Evolutionary conservation across 1,284 basidiomycete genomes (phyloP).

Genomic region (Abortiporus biennis): DNA sequence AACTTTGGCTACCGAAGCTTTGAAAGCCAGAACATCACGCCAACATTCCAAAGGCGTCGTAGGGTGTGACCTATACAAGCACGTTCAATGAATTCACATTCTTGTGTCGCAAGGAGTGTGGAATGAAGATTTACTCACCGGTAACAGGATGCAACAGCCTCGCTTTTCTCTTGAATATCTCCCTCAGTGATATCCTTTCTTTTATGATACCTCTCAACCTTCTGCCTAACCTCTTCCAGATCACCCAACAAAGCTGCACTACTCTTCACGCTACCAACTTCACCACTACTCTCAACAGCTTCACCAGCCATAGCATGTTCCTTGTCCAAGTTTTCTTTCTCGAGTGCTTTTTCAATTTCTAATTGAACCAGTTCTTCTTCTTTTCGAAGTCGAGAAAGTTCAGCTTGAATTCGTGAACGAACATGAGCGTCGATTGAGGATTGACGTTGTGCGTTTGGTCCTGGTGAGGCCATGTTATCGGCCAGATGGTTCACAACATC

Average conservation of each 20-base stretch:
- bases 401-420: conserved; percentile 57
- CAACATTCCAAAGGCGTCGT: conserved; percentile 69
- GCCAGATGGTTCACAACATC: conserved; percentile 71
- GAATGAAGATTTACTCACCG: conserved; percentile 38
- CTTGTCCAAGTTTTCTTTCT: conserved; percentile 75
- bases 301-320: conserved; percentile 50
- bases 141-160: conserved; percentile 69
- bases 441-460: conserved; percentile 60
- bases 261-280: conserved; percentile 46
- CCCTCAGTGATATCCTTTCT: conserved; percentile 50
- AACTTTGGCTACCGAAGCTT: conserved; percentile 56
- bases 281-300: conserved; percentile 22
- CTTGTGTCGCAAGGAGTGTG: conserved; percentile 2
- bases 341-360: conserved; percentile 65
- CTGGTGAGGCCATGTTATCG: conserved; percentile 51
- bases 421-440: conserved; percentile 65
- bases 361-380: conserved; percentile 61
- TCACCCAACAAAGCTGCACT: conserved; percentile 62
- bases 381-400: conserved; percentile 53
- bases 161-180: conserved; percentile 47
- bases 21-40: conserved; percentile 72
- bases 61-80: conserved; percentile 44
- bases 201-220: conserved; percentile 68
- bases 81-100: background rate
- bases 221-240: conserved; percentile 62